Conservation (phyloP, 176 grass and related monocot genomes). For the Cocos nucifera region DNA sequence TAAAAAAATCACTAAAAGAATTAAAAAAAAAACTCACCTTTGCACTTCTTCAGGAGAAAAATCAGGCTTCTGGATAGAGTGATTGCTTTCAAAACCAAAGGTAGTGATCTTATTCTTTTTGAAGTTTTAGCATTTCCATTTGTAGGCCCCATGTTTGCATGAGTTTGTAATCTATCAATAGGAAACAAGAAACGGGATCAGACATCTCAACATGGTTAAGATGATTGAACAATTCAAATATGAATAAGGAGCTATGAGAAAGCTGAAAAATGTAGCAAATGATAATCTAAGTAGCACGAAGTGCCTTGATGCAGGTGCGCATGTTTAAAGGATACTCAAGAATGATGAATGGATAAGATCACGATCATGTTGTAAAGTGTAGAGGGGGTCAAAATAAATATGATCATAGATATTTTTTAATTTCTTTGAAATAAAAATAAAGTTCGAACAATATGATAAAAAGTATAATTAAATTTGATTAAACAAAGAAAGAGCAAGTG, state of each 20-base stretch:
- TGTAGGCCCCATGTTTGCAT: slow-evolving; percentile 29
- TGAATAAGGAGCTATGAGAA: slow-evolving; percentile 6
- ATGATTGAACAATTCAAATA: neutral
- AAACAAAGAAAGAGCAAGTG: too few species aligned
- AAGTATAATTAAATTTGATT: too few species aligned
- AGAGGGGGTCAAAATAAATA: too few species aligned
- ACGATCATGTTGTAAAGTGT: too few species aligned
- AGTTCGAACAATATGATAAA: too few species aligned
- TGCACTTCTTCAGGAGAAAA: slow-evolving; percentile 31
- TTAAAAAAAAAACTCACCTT: slow-evolving; percentile 23
- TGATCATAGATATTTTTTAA: too few species aligned
- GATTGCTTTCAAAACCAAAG: slow-evolving; percentile 28
- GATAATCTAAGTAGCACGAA: too few species aligned
- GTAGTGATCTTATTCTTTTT: slow-evolving; percentile 41
- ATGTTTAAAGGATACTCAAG: too few species aligned
- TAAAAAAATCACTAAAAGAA: slow-evolving; percentile 10
- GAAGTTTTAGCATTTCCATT: slow-evolving; percentile 46
- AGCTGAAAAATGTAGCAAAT: neutral
- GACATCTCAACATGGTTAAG: slow-evolving; percentile 4
- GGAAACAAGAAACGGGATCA: slow-evolving; percentile 2
- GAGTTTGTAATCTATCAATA: slow-evolving; percentile 33
- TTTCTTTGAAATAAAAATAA: too few species aligned
- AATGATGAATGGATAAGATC: too few species aligned
- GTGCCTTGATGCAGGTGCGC: too few species aligned
- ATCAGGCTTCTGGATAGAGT: slow-evolving; percentile 25